Conservation (phyloP, 805 yeast species). For the Debaryomyces hansenii region DNA sequence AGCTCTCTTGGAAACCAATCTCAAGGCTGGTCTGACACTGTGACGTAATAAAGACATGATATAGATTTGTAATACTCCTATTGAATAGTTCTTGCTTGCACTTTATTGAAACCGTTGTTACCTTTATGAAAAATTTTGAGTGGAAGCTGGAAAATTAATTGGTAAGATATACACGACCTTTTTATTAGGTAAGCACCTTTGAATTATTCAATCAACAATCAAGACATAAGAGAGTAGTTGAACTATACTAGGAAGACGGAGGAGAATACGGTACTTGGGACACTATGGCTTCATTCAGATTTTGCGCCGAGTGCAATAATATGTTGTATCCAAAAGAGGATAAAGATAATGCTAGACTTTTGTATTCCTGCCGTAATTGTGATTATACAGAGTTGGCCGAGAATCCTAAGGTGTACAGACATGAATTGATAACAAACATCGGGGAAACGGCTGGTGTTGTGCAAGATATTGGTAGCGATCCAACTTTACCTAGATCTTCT, state of each 20-base stretch:
- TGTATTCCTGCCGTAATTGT: conserved; percentile 94
- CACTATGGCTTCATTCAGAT: conserved; percentile 86
- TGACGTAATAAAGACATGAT: conserved; percentile 36
- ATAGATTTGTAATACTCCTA: not conserved
- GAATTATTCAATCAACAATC: not conserved
- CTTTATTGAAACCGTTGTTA: not conserved
- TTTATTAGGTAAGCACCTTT: conserved; percentile 8
- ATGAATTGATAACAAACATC: conserved; percentile 87
- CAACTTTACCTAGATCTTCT: conserved; percentile 95
- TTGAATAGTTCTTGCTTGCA: not conserved
- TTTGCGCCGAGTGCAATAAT: conserved; percentile 96
- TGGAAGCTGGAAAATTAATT: conserved; percentile 2
- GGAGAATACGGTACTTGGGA: not conserved
- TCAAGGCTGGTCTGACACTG: conserved; percentile 36
- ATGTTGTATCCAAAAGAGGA: conserved; percentile 98
- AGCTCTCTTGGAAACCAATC: conserved; percentile 28
- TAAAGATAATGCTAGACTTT: conserved; percentile 67
- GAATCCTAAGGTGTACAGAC: conserved; percentile 83
- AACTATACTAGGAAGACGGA: too few species aligned
- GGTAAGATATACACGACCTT: conserved; percentile 3
- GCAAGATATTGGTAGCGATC: conserved; percentile 92
- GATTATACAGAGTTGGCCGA: conserved; percentile 90
- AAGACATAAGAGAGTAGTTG: not conserved
- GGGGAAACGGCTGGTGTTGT: conserved; percentile 98
- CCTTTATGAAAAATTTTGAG: conserved; percentile 8